Evolutionary conservation across 176 grass and related monocot species (phyloP).

Genomic region (Alopecurus myosuroides): DNA sequence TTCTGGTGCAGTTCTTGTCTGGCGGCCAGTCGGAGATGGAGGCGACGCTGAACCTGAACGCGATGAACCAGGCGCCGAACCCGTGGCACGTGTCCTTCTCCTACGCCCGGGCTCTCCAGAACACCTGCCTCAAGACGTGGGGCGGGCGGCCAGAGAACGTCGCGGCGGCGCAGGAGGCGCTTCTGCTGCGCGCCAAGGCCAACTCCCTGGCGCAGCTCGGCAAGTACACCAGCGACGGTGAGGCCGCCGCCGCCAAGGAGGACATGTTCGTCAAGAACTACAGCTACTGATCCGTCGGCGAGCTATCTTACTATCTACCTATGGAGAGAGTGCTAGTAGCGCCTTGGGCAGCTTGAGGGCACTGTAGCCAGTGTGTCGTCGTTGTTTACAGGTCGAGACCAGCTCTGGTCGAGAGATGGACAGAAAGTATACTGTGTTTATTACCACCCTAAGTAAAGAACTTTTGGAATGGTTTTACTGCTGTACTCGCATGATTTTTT

Average conservation of each 20-base stretch:
- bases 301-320: not conserved
- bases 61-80: constrained; percentile 89
- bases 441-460: constrained; percentile 1
- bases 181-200: constrained; percentile 77
- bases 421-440: not conserved
- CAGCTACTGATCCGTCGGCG: constrained; percentile 51
- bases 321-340: constrained; percentile 7
- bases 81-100: constrained; percentile 99
- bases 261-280: constrained; percentile 99
- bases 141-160: constrained; percentile 80
- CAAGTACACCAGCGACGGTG: constrained; percentile 87
- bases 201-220: constrained; percentile 95
- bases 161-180: constrained; percentile 70
- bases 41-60: constrained; percentile 94
- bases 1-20: constrained; percentile 74
- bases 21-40: constrained; percentile 95
- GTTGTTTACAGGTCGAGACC: constrained; percentile 24
- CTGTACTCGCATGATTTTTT: constrained; percentile 19
- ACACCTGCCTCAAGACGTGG: constrained; percentile 99
- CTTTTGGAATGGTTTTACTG: constrained; percentile 30
- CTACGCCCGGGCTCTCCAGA: constrained; percentile 90
- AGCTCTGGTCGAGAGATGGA: constrained; percentile 1
- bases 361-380: constrained; percentile 30
- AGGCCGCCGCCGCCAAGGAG: constrained; percentile 69
- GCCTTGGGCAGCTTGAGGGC: constrained; percentile 31